phyloP scores from a whole-genome alignment of 2,329 filamentous ascomycete species.

The Exophiala aquamarina region DNA sequence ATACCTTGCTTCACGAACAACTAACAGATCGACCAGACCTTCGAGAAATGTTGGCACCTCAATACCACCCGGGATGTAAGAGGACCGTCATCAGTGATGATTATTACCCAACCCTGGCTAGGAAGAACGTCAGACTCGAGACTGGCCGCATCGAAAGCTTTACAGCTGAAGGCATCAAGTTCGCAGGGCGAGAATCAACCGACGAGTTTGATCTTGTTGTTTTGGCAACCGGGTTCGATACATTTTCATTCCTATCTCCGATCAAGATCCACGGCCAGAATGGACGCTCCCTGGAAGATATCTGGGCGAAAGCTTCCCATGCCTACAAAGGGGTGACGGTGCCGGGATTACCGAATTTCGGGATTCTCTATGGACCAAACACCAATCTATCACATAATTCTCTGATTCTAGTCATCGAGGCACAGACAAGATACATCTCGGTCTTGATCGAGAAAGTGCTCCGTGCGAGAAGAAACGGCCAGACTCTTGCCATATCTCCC shows the following conservation, averaged over 20 bases:
- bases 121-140: slow-evolving; percentile 51
- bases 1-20: slow-evolving; percentile 44
- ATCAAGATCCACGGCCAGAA: slow-evolving; percentile 52
- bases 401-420: slow-evolving; percentile 62
- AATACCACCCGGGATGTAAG: slow-evolving; percentile 48
- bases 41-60: slow-evolving; percentile 54
- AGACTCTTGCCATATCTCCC: slow-evolving; percentile 47
- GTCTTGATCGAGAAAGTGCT: slow-evolving; percentile 51
- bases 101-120: slow-evolving; percentile 52
- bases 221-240: slow-evolving; percentile 59
- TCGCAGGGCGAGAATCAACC: slow-evolving; percentile 40
- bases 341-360: slow-evolving; percentile 54
- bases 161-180: slow-evolving; percentile 47
- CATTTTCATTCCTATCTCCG: slow-evolving; percentile 59
- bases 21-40: slow-evolving; percentile 51
- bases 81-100: slow-evolving; percentile 55
- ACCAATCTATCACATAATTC: slow-evolving; percentile 57
- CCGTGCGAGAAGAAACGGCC: slow-evolving; percentile 40
- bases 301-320: slow-evolving; percentile 53
- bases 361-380: slow-evolving; percentile 59
- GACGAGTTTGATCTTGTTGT: slow-evolving; percentile 57
- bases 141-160: slow-evolving; percentile 50
- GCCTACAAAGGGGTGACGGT: slow-evolving; percentile 54
- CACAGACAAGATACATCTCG: slow-evolving; percentile 56
- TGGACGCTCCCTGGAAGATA: slow-evolving; percentile 45